Conservation (phyloP, 345 rosid species). For the Populus tremula region DNA sequence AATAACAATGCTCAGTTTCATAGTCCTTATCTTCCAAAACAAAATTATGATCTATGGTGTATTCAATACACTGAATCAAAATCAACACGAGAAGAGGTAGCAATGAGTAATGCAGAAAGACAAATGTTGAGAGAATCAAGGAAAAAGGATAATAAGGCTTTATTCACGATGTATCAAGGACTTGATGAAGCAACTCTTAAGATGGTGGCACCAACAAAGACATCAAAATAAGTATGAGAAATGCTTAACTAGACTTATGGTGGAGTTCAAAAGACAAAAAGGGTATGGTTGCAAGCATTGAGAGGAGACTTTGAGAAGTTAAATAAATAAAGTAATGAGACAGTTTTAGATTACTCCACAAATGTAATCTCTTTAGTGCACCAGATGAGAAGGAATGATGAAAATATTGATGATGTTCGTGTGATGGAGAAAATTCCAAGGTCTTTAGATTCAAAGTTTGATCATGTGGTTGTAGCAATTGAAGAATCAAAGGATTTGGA, state of each 20-base stretch:
- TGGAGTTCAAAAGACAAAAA: not conserved
- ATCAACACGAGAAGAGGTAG: not conserved
- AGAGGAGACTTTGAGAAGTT: not conserved
- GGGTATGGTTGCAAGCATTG: not conserved
- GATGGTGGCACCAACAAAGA: not conserved
- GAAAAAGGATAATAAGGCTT: not conserved
- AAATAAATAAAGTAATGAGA: not conserved
- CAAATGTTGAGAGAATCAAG: not conserved
- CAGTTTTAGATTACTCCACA: not conserved
- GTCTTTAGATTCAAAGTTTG: not conserved
- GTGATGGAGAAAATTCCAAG: not conserved
- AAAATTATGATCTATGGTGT: not conserved
- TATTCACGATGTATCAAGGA: no score
- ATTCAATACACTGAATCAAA: not conserved
- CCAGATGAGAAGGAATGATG: not conserved
- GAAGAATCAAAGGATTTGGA: not conserved
- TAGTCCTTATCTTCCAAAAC: not conserved
- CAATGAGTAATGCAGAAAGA: not conserved
- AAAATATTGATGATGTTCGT: not conserved
- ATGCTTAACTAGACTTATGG: not conserved
- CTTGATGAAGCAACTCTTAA: no score
- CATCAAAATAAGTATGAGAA: not conserved
- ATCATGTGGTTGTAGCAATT: not conserved
- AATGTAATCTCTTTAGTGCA: not conserved
- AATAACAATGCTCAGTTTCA: not conserved